Evolutionary conservation across 2,329 filamentous ascomycete species (phyloP).

Genomic region (Penicillium palitans): DNA sequence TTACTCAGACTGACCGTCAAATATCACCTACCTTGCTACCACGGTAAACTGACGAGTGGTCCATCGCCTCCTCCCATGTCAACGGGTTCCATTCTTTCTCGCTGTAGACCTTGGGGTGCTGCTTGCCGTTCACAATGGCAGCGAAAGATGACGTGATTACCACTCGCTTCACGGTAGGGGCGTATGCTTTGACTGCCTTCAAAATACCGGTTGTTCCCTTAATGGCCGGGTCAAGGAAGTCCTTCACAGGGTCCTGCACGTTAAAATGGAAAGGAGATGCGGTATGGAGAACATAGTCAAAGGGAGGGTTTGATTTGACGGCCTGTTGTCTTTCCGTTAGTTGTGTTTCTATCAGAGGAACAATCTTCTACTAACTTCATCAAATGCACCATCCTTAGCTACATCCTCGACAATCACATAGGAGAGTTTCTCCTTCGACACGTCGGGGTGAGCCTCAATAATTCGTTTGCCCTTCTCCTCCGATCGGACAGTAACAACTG

Average conservation of each 20-base stretch:
- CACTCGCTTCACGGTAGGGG: constrained; percentile 69
- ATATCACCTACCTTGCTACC: constrained; percentile 53
- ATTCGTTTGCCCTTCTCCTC: constrained; percentile 64
- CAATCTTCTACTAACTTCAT: constrained; percentile 45
- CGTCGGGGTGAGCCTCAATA: constrained; percentile 53
- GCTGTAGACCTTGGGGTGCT: constrained; percentile 38
- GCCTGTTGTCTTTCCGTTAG: constrained; percentile 37
- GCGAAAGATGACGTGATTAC: constrained; percentile 70
- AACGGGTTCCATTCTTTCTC: constrained; percentile 48
- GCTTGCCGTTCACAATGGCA: constrained; percentile 56
- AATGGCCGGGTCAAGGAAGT: constrained; percentile 60
- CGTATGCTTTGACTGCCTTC: constrained; percentile 60
- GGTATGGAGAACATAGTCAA: constrained; percentile 73
- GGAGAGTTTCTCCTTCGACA: constrained; percentile 58
- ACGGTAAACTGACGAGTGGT: constrained; percentile 43
- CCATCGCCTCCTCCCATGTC: constrained; percentile 43
- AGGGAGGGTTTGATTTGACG: constrained; percentile 61
- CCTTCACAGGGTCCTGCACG: constrained; percentile 67
- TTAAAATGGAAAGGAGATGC: constrained; percentile 74
- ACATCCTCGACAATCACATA: constrained; percentile 73
- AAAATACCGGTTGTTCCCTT: constrained; percentile 65
- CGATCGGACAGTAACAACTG: constrained; percentile 63
- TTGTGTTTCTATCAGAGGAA: not conserved
- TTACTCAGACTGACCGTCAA: not conserved
- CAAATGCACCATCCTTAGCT: constrained; percentile 67